These are phyloP conservation scores for Malassezia brasiliensis DNA, from an alignment of 1,284 basidiomycete species.

Conservation along the genomic window DNA sequence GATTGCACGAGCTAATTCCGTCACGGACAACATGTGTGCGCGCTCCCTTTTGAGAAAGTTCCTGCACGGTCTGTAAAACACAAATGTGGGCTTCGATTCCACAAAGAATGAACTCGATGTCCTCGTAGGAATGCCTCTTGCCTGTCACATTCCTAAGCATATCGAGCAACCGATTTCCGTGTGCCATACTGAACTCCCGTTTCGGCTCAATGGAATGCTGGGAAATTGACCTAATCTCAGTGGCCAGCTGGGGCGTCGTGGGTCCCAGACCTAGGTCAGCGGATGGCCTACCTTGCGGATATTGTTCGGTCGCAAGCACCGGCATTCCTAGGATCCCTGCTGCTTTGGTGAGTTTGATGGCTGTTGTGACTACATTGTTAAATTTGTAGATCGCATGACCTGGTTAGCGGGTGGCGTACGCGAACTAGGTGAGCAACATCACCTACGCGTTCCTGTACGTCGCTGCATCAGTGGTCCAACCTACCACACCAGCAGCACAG, in stretches of 20 bases:
- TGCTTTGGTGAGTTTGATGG: constrained; percentile 1
- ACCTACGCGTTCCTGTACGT: constrained; percentile 6
- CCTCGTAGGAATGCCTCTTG: background rate
- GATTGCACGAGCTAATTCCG: background rate
- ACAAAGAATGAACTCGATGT: constrained; percentile 5
- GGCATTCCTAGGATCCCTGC: constrained; percentile 1
- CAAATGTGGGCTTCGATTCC: constrained; percentile 10
- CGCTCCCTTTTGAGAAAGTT: background rate
- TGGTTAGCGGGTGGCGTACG: background rate
- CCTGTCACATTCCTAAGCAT: background rate
- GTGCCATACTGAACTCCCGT: background rate
- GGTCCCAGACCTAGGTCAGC: background rate
- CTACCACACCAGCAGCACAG: constrained; percentile 3
- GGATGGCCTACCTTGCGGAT: background rate
- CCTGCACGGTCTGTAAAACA: constrained; percentile 2
- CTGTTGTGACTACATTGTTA: background rate
- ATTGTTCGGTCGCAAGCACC: constrained; percentile 6
- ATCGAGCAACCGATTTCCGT: background rate
- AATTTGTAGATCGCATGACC: background rate
- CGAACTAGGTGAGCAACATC: background rate
- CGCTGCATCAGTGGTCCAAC: constrained; percentile 1
- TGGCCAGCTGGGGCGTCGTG: background rate
- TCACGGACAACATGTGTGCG: background rate
- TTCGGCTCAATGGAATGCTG: background rate
- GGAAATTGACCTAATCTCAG: background rate